A percentile compares a stretch with the other conserved stretches of the same genome.
Conservation (phyloP, 2,329 filamentous ascomycete genomes). For the Coleophoma cylindrospora region DNA sequence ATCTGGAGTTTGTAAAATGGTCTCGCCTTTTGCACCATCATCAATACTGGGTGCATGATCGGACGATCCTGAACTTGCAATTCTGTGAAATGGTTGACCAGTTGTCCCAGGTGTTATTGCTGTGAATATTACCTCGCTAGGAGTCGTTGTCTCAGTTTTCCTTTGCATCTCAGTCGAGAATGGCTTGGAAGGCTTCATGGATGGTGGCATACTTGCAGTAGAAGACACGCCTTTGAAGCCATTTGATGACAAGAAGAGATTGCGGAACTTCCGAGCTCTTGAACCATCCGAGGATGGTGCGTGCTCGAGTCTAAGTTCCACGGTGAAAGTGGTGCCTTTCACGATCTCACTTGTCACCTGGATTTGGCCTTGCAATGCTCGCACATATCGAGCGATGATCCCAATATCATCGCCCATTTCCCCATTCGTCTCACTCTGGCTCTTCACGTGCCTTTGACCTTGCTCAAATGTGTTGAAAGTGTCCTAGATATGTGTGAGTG, state of each 20-base stretch:
- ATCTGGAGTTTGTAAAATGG: slow-evolving; percentile 3
- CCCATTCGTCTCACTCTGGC: background rate
- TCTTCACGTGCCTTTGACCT: background rate
- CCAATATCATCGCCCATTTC: slow-evolving; percentile 1
- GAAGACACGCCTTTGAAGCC: background rate
- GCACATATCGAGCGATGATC: slow-evolving; percentile 17
- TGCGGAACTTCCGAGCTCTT: background rate
- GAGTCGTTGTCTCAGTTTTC: background rate
- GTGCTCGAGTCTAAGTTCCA: slow-evolving; percentile 18
- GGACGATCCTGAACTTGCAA: too few relatives aligned
- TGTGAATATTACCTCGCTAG: background rate
- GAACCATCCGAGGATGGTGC: background rate
- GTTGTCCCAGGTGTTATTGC: background rate
- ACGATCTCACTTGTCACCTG: slow-evolving; percentile 14
- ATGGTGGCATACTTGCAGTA: background rate
- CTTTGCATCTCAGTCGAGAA: background rate
- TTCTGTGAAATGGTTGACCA: background rate
- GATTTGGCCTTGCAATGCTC: slow-evolving; percentile 17
- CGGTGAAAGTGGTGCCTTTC: slow-evolving; percentile 17
- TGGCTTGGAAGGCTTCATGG: background rate
- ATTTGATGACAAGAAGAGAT: background rate
- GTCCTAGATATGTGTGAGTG: slow-evolving; percentile 4
- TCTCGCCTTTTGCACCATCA: background rate
- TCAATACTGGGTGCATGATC: background rate
- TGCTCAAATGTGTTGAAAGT: slow-evolving; percentile 19